Conservation (phyloP, 805 yeast genomes). For the Myxozyma geophila region DNA sequence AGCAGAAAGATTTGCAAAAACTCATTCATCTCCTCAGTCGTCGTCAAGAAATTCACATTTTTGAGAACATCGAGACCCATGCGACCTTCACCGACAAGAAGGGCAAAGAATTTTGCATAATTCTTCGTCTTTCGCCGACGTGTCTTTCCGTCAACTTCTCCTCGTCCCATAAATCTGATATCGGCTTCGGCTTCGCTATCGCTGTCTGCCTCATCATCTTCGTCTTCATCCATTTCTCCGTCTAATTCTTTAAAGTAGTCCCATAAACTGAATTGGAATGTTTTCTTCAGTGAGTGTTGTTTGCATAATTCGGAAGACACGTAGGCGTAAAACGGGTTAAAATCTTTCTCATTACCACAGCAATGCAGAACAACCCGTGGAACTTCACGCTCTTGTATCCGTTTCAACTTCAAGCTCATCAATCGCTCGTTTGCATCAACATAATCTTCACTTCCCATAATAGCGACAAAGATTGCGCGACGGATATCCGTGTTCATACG, state of each 20-base stretch:
- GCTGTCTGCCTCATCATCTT: conserved; percentile 40
- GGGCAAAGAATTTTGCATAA: conserved; percentile 81
- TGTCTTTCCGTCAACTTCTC: conserved; percentile 52
- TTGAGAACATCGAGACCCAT: conserved; percentile 70
- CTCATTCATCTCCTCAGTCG: conserved; percentile 23
- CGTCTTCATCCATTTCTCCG: conserved; percentile 53
- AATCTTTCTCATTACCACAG: conserved; percentile 76
- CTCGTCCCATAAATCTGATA: conserved; percentile 41
- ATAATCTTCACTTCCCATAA: conserved; percentile 94
- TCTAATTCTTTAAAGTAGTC: conserved; percentile 77
- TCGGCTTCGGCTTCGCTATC: conserved; percentile 39
- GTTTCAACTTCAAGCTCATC: conserved; percentile 77
- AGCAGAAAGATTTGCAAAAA: conserved; percentile 24
- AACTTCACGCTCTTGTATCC: conserved; percentile 81
- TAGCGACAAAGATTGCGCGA: conserved; percentile 88
- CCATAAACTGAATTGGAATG: conserved; percentile 90
- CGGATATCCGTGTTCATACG: conserved; percentile 96
- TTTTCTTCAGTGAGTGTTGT: conserved; percentile 65
- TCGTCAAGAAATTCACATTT: conserved; percentile 36
- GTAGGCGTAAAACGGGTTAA: conserved; percentile 87
- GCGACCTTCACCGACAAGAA: conserved; percentile 70
- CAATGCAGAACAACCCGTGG: conserved; percentile 87
- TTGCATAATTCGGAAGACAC: conserved; percentile 78
- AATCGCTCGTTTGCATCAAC: conserved; percentile 83
- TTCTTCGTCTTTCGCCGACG: conserved; percentile 66